Percentiles rank a stretch among this genome's conserved stretches.
Conservation (phyloP, 352 stramenopile genomes). For the Phytophthora uliginosa region DNA sequence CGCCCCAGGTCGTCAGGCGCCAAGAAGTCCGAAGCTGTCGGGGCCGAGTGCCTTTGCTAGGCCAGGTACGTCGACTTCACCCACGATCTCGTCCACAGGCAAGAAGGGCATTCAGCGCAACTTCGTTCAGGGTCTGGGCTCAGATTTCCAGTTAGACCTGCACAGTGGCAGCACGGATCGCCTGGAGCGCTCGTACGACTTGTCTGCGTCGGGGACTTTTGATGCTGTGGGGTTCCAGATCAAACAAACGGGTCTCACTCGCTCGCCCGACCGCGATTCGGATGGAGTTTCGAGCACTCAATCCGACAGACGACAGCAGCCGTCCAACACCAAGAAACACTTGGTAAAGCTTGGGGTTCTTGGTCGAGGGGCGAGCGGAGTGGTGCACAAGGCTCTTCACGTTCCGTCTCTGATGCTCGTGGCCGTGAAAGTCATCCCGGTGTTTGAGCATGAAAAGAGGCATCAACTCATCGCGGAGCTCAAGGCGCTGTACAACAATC, state of each 20-base stretch:
- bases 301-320: slow-evolving; percentile 39
- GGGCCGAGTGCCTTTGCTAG: slow-evolving; percentile 26
- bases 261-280: slow-evolving; percentile 58
- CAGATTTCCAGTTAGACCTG: slow-evolving; percentile 81
- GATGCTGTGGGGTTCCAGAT: slow-evolving; percentile 87
- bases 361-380: slow-evolving; percentile 86
- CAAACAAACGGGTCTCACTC: slow-evolving; percentile 83
- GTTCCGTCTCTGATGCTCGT: slow-evolving; percentile 91
- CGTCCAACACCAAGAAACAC: slow-evolving; percentile 81
- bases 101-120: slow-evolving; percentile 81
- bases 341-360: slow-evolving; percentile 87
- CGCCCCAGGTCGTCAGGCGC: slow-evolving; percentile 45
- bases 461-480: slow-evolving; percentile 91
- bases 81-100: slow-evolving; percentile 50
- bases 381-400: slow-evolving; percentile 92
- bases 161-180: slow-evolving; percentile 60
- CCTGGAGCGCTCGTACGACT: slow-evolving; percentile 84
- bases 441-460: slow-evolving; percentile 92
- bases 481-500: slow-evolving; percentile 89
- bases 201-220: slow-evolving; percentile 86
- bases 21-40: slow-evolving; percentile 58
- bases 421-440: slow-evolving; percentile 92
- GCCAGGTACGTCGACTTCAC: slow-evolving; percentile 46
- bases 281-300: slow-evolving; percentile 25
- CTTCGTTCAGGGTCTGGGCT: slow-evolving; percentile 71